phyloP scores from a whole-genome alignment of 2,329 filamentous ascomycete genomes.

The Pseudomassariella vexata region DNA sequence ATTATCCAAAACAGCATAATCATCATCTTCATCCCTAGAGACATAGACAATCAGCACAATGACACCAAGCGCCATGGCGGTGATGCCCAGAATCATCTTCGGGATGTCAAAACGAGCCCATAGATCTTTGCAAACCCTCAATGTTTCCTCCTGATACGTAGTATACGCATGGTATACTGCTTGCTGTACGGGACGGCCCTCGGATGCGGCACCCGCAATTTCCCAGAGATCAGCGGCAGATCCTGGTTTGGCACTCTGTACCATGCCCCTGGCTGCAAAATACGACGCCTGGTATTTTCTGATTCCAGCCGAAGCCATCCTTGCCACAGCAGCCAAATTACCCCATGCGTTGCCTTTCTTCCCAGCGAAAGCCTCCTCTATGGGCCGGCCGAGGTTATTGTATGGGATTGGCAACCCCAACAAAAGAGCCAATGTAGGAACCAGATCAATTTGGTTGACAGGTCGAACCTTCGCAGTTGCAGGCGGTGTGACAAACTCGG shows the following conservation, averaged over 20 bases:
- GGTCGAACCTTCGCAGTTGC: conserved; percentile 72
- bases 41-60: conserved; percentile 69
- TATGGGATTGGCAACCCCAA: conserved; percentile 90
- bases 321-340: conserved; percentile 71
- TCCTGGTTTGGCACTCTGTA: conserved; percentile 50
- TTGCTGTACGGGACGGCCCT: conserved; percentile 30
- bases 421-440: conserved; percentile 83
- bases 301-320: conserved; percentile 77
- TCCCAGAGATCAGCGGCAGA: conserved; percentile 54
- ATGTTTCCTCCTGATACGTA: conserved; percentile 71
- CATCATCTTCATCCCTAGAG: conserved; percentile 49
- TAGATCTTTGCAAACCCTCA: conserved; percentile 72
- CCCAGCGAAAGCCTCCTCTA: conserved; percentile 87
- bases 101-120: conserved; percentile 91
- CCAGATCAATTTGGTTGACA: conserved; percentile 84
- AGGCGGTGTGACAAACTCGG: conserved; percentile 52
- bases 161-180: conserved; percentile 54
- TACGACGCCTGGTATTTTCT: conserved; percentile 86
- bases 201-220: conserved; percentile 35
- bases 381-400: conserved; percentile 89
- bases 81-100: conserved; percentile 77
- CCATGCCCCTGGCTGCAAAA: conserved; percentile 63
- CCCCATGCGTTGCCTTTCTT: conserved; percentile 63
- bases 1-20: conserved; percentile 47
- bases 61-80: conserved; percentile 63